Base-by-base conservation (phyloP, 2,329 filamentous ascomycete genomes). In the Salinomyces thailandicus region DNA sequence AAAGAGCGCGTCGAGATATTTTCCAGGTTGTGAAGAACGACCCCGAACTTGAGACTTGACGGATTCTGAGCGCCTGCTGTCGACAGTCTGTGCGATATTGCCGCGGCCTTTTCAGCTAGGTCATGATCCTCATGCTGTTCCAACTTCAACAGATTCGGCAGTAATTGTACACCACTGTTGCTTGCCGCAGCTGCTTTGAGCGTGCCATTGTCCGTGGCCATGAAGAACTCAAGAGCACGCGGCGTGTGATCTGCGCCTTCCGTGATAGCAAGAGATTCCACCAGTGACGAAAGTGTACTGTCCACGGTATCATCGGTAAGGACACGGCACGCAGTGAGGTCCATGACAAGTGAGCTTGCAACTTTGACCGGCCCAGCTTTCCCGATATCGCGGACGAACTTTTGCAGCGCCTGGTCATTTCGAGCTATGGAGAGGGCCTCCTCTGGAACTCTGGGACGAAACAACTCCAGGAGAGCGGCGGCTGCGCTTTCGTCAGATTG, bases 71-170 rank as follows among this genome's bases (percentile, higher is more conserved):
- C 44, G 26, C 48, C 46, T 3, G 22, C 9, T 7, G 36, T 27
- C 15, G 47, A 45, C 3, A 49, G 49, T 13, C 39, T 32, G 3
- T 33, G 31, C 1, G 50, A 46, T n/a, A 69, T 42, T 2, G 52
- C 48, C 2, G 56, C 44, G 2, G 67, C 66, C 26, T 53, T 57
- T 16, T 66, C 58, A 2, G 71, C 61, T 8, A 74, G 52, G n/a
- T 66, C 62, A 18, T 75, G 72, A 18, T 66, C 59, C 1, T 63
- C 50, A 16, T 71, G 72, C 41, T 77, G 71, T 5, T 69, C 63
- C 19, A 77, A 61, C 34, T 63, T 66, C 1, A 77, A 52, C 8
- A 78, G 54, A 31, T 62, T 66, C 20, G 67, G 68, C 3, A 75
- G 57, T 16, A 78, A 53, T 31, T 62, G 61, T 3, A 67, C 66